Evolutionary conservation across 345 rosid genomes (phyloP), one percentile per base, ranked within the genome.

Genomic region (Gossypium longicalyx): DNA sequence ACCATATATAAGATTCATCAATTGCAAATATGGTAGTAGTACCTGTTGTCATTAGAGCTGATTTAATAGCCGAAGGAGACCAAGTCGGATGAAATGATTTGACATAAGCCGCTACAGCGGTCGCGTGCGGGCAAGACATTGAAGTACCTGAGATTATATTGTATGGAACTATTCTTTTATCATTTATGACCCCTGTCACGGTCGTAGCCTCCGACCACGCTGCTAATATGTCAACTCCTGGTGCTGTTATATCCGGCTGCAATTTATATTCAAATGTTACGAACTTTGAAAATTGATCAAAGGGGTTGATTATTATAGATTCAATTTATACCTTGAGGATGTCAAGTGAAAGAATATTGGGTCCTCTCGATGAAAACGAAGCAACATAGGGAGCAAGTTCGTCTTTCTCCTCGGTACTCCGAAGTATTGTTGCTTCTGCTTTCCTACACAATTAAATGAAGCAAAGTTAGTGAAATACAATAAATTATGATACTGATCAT

Each of bases 211-310:
- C 74, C 22, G 86, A 79, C 85, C 84, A 89, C 1, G 90, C 90
- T 47, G 88, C 88, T 10, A 87, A 71, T 52, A 89, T 89, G 74
- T 81, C 81, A 57, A 82, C 79, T 86, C 89, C 89, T 1, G 88
- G 89, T 0, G 91, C 89, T 12, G 80, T 44, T 23, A 87, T 72
- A 67, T 87, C 89, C 12, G 90, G 93, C 89, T 87, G 88, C 69
- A 76, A 0, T 8, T 10, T 0, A 60, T 53, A n/a, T 16, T 19
- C 62, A 56, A 7, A 41, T 7, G 38, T 71, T 11, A 34, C 12
- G 23, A 54, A 29, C 22, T 4, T 12, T 4, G 44, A 43, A 23
- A 7, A 8, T 9, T 12, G 17, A 43, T 12, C 17, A n/a, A 66
- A 45, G 13, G n/a, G 17, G 12, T 66, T 45, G 22, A 12, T 22